Conservation (phyloP, 306 rosid genomes). For the Vigna angularis region DNA sequence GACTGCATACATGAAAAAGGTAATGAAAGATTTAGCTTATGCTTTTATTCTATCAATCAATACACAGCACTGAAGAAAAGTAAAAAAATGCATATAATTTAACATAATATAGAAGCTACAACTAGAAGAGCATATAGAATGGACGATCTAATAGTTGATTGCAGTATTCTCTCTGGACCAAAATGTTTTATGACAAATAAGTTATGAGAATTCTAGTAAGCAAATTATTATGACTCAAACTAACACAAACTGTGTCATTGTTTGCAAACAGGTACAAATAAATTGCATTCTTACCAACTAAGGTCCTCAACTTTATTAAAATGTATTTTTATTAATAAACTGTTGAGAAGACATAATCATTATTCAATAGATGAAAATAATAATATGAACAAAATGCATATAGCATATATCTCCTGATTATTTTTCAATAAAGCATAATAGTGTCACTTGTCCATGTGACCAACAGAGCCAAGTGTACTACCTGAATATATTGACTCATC, state of each 20-base stretch:
- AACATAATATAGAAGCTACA: constrained; percentile 24
- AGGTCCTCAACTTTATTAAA: constrained; percentile 15
- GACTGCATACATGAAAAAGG: constrained; percentile 51
- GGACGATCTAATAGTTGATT: constrained; percentile 16
- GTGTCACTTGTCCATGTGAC: background rate
- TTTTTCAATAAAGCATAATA: background rate
- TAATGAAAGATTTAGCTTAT: constrained; percentile 28
- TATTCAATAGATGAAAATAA: constrained; percentile 12
- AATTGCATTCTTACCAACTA: constrained; percentile 2
- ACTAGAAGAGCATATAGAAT: background rate
- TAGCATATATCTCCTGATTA: background rate
- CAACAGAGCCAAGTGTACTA: background rate
- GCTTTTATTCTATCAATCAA: constrained; percentile 32
- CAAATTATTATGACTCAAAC: too few species aligned
- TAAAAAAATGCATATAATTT: background rate
- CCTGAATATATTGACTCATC: background rate
- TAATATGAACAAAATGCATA: constrained; percentile 23
- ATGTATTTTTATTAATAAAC: constrained; percentile 8
- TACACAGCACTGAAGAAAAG: constrained; percentile 27
- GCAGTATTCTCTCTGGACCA: constrained; percentile 21
- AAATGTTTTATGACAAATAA: constrained; percentile 25
- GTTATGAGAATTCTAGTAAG: background rate
- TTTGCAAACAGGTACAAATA: too few species aligned
- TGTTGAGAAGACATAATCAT: background rate
- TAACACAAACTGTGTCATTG: too few species aligned